These are phyloP conservation scores for Botryotinia calthae DNA, from an alignment of 2,329 filamentous ascomycete species.

Conservation along the genomic window DNA sequence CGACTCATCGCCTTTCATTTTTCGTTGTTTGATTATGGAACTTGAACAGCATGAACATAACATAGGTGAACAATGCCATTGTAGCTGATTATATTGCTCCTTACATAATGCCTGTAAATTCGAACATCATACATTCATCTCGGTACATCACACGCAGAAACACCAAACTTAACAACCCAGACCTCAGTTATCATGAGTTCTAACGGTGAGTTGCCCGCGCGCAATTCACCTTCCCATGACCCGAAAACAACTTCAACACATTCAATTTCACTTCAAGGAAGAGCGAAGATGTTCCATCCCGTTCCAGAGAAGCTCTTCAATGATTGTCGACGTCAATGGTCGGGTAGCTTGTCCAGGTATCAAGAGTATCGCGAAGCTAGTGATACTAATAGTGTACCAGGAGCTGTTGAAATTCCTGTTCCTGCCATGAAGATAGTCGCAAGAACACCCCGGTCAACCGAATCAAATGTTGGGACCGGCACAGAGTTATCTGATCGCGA, in stretches of 20 bases:
- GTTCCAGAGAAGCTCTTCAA: background rate
- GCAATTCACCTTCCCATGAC: slow-evolving; percentile 1
- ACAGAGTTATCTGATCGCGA: background rate
- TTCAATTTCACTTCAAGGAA: slow-evolving; percentile 11
- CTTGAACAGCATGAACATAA: background rate
- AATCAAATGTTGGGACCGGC: slow-evolving; percentile 10
- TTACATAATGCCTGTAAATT: background rate
- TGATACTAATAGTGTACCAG: background rate
- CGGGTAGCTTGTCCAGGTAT: background rate
- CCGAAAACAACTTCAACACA: background rate
- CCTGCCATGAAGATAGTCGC: background rate
- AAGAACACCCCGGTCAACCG: background rate
- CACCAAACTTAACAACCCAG: background rate
- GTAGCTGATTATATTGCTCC: background rate
- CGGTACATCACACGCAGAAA: background rate
- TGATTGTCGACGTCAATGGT: background rate
- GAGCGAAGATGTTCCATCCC: background rate
- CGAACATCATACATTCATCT: background rate
- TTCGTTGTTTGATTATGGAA: background rate
- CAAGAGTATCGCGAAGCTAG: background rate
- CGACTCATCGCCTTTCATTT: background rate
- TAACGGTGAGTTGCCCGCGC: background rate
- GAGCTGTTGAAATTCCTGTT: background rate
- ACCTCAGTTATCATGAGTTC: background rate
- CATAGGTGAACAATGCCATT: background rate